Base-by-base conservation (phyloP, 306 rosid species). In the Vigna mungo region DNA sequence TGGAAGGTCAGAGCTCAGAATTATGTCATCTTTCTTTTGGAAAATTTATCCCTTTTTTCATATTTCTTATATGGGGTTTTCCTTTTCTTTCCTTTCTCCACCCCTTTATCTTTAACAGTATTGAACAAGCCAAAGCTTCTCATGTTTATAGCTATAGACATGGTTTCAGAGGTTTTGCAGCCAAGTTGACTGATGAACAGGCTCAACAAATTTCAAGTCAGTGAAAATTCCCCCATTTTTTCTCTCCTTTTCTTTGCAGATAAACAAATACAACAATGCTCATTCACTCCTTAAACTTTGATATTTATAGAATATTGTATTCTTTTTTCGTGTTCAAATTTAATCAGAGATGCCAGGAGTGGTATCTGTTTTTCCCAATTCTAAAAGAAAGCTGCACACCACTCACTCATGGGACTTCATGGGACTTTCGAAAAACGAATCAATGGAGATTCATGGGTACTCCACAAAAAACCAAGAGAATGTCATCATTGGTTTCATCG, bases 391-490 rank as follows among this genome's bases (percentile, higher is more conserved):
- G 43, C 65, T 91, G 55, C 94, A 91, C 80, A 91, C 94, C 25
- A 91, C 97, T 56, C 97, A 91, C 84, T 91, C 94, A 27, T 91
- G 97, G 94, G 88, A 86, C 76, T 91, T 91, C 79, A 89, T 91
- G 86, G 97, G 97, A 63, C 92, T 91, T 83, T 13, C 60, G 84
- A 80, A 79, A 12, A 84, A 87, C 5, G 84, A 89, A 74, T 82
- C 79, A 23, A 77, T 89, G 91, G 87, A 85, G 86, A 72, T 75
- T 80, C 44, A 72, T 7, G 94, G 94, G 1, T 59, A 75, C 53
- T 83, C 87, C 63, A 86, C 86, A 54, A 84, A 78, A 84, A 89
- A 91, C 78, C 91, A 91, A 86, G 90, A 82, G 32, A 86, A 91
- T 82, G 76, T 89, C 68, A 78, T 91, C 6, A 54, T 91, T 68